A percentile compares a stretch with the other conserved stretches of the same genome.
These are phyloP conservation scores for Moesziomyces parantarcticus DNA, from an alignment of 1,284 basidiomycete genomes.

Conservation along the genomic window DNA sequence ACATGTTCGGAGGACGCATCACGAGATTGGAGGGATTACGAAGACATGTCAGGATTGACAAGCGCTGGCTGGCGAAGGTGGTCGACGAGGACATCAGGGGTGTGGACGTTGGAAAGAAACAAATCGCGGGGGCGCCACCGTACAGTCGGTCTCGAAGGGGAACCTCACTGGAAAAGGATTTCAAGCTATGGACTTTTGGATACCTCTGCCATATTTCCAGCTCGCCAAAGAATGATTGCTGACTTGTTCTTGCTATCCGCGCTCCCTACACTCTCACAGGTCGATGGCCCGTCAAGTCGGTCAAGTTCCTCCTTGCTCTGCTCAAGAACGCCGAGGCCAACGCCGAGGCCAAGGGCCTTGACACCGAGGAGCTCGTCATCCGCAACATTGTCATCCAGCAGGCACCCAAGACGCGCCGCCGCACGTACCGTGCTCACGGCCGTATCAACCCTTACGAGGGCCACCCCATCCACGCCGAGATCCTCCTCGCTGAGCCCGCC, in stretches of 20 bases:
- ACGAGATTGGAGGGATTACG: too few species aligned
- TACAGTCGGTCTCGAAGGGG: too few species aligned
- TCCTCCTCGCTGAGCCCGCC: conserved; percentile 63
- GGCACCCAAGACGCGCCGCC: conserved; percentile 99
- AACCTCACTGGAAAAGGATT: too few species aligned
- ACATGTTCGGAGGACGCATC: too few species aligned
- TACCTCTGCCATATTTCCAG: neutral
- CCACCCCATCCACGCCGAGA: conserved; percentile 92
- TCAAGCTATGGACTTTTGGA: too few species aligned
- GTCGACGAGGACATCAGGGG: too few species aligned
- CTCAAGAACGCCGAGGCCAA: conserved; percentile 99
- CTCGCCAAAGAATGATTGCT: conserved; percentile 1
- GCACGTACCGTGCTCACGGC: conserved; percentile 99
- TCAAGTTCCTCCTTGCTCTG: conserved; percentile 92
- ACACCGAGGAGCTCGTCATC: conserved; percentile 90
- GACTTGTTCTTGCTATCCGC: conserved; percentile 4
- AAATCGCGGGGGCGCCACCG: too few species aligned
- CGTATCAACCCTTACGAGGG: conserved; percentile 79
- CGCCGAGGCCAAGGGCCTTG: conserved; percentile 96
- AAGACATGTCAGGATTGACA: too few species aligned
- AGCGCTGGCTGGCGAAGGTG: too few species aligned
- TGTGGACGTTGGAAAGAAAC: too few species aligned
- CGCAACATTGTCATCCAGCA: conserved; percentile 98
- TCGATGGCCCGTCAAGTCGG: conserved; percentile 99
- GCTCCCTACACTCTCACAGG: conserved; percentile 67